Evolutionary conservation across 306 rosid genomes (phyloP).

Genomic region (Vigna radiata): DNA sequence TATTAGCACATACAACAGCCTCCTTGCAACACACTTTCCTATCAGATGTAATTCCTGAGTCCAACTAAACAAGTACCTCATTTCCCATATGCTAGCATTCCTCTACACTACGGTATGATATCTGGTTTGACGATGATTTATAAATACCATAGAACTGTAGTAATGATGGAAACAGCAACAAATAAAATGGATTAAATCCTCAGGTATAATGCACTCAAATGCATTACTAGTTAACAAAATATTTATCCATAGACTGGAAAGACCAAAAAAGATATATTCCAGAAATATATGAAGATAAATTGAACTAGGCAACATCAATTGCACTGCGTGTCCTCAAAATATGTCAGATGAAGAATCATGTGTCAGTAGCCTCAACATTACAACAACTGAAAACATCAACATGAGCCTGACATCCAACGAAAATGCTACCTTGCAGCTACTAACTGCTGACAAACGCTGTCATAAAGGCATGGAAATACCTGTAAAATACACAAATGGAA

Average conservation of each 20-base stretch:
- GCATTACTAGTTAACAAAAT: slow-evolving; percentile 39
- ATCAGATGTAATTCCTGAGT: background rate
- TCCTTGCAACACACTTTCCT: background rate
- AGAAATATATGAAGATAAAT: slow-evolving; percentile 33
- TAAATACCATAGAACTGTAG: slow-evolving; percentile 16
- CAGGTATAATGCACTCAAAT: slow-evolving; percentile 11
- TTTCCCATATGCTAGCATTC: slow-evolving; percentile 2
- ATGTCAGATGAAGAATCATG: slow-evolving; percentile 44
- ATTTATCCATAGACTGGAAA: slow-evolving; percentile 30
- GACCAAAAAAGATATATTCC: slow-evolving; percentile 21
- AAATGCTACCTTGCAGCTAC: slow-evolving; percentile 40
- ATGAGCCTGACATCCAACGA: slow-evolving; percentile 47
- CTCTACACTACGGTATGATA: slow-evolving; percentile 14
- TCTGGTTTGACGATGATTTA: slow-evolving; percentile 14
- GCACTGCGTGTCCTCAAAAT: slow-evolving; percentile 45
- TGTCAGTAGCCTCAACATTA: slow-evolving; percentile 45
- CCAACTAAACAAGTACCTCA: background rate
- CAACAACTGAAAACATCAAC: slow-evolving; percentile 42
- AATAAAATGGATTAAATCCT: slow-evolving; percentile 31
- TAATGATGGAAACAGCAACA: slow-evolving; percentile 20
- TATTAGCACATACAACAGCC: background rate
- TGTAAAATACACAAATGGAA: slow-evolving; percentile 53
- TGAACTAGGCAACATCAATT: slow-evolving; percentile 42
- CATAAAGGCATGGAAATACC: slow-evolving; percentile 99
- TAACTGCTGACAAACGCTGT: slow-evolving; percentile 39